Evolutionary conservation across 805 yeast species (phyloP).

Genomic region (Yueomyces sinensis): DNA sequence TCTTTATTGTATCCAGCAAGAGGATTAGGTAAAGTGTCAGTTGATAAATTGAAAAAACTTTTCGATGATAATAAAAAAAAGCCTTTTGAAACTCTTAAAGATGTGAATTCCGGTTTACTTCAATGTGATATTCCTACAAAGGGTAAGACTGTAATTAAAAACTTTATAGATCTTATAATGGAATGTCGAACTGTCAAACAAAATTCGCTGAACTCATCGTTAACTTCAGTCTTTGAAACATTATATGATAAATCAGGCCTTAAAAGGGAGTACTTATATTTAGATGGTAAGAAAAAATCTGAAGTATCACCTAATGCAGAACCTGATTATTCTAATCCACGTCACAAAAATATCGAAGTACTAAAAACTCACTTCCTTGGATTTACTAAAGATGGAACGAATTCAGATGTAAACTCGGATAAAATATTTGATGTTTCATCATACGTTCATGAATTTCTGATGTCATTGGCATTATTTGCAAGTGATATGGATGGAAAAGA

Average conservation of each 20-base stretch:
- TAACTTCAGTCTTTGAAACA: slow-evolving; percentile 15
- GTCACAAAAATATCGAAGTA: slow-evolving; percentile 16
- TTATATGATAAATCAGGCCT: slow-evolving; percentile 21
- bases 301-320: slow-evolving; percentile 9
- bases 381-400: not conserved
- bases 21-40: slow-evolving; percentile 51
- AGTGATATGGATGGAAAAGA: slow-evolving; percentile 4
- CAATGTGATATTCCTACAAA: slow-evolving; percentile 10
- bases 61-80: slow-evolving; percentile 6
- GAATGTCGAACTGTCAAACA: slow-evolving; percentile 7
- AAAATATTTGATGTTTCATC: slow-evolving; percentile 1
- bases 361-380: slow-evolving; percentile 15
- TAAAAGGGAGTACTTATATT: slow-evolving; percentile 13
- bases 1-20: slow-evolving; percentile 47
- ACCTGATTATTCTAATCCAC: slow-evolving; percentile 11
- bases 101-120: slow-evolving; percentile 4
- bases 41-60: slow-evolving; percentile 19
- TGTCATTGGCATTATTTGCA: slow-evolving; percentile 24
- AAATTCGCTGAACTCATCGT: slow-evolving; percentile 3
- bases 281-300: slow-evolving; percentile 16
- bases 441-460: slow-evolving; percentile 23
- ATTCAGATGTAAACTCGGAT: not conserved
- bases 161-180: slow-evolving; percentile 15
- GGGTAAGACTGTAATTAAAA: slow-evolving; percentile 9
- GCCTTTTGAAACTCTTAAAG: slow-evolving; percentile 7